A percentile compares a stretch with the other conserved stretches of the same genome.
These are phyloP conservation scores for Naematelia aurantialba DNA, from an alignment of 768 basidiomycete genomes.

Conservation along the genomic window DNA sequence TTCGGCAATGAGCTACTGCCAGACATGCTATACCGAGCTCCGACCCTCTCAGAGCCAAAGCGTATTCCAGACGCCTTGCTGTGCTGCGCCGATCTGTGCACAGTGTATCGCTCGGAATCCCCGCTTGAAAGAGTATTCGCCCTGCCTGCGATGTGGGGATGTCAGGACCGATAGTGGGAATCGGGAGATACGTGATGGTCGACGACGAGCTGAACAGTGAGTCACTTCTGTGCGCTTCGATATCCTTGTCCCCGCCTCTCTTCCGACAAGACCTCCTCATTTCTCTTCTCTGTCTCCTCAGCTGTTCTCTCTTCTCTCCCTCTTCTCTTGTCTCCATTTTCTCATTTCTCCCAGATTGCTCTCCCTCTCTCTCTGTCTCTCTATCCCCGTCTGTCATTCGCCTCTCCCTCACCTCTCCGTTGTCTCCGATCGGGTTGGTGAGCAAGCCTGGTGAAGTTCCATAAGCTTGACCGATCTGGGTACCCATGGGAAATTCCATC, in stretches of 20 bases:
- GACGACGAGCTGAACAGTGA: constrained; percentile 5
- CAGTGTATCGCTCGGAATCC: constrained; percentile 38
- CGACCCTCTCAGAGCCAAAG: background rate
- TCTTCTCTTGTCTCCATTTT: no score
- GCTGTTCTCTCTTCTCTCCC: no score
- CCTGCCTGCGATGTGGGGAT: constrained; percentile 45
- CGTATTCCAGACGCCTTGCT: constrained; percentile 40
- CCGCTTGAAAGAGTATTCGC: constrained; percentile 39
- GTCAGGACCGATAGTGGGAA: constrained; percentile 18
- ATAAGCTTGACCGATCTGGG: no score
- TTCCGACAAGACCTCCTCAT: no score
- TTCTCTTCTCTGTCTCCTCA: no score
- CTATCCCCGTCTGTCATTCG: no score
- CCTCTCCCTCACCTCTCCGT: no score
- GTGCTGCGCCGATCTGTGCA: constrained; percentile 38
- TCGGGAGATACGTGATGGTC: background rate
- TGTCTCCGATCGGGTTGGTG: no score
- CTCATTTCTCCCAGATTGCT: no score
- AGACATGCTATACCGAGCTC: constrained; percentile 37
- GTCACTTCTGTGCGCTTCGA: background rate
- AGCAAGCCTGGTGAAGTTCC: no score
- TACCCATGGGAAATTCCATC: no score
- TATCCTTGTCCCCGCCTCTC: background rate
- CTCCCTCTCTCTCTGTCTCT: no score
- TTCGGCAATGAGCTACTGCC: constrained; percentile 24